Evolutionary conservation across 257 asterid genomes (phyloP), one percentile per base, ranked within the genome.

Genomic region (Echites panduratus): DNA sequence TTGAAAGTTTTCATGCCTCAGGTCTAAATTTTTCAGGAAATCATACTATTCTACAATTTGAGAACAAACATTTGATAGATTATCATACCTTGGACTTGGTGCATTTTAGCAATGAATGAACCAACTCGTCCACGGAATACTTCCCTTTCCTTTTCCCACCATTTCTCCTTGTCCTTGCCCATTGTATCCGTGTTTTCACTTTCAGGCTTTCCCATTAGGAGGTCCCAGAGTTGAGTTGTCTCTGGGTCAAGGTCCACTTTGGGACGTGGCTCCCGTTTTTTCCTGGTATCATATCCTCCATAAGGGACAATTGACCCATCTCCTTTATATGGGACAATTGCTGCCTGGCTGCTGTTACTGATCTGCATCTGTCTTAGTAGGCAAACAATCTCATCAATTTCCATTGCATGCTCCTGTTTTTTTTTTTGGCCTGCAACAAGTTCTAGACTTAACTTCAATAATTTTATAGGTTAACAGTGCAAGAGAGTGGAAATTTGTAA

Each of bases 191-290:
- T 77, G 77, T 67, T 79, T 73, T 82, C 89, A 73, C 84, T 77
- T 79, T 80, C 93, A 79, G 87, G 88, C 75, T 86, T 85, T 71
- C 89, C 89, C 97, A 91, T 90, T 78, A 91, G 81, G 76, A 94
- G 86, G 84, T 91, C 85, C 99, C 98, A 94, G 49, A 86, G 79
- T 80, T 90, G 86, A 79, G 76, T 87, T 27, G 98, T 85, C 89
- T 94, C 95, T 7, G 93, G 89, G 79, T 94, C 98, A 77, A 94
- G 98, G 88, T 94, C 89, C 77, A 94, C 98, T 79, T 79, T 94
- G 50, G 98, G 97, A 68, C 99, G 92, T 54, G 88, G 84, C 74
- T 32, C 79, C 61, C 70, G 84, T 45, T 79, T 89, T 79, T 84
- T 90, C 40, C 83, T 78, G 40, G 78, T 81, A 73, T 84, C 87